Conservation (phyloP, 2,329 filamentous ascomycete species). For the Exophiala sp. region DNA sequence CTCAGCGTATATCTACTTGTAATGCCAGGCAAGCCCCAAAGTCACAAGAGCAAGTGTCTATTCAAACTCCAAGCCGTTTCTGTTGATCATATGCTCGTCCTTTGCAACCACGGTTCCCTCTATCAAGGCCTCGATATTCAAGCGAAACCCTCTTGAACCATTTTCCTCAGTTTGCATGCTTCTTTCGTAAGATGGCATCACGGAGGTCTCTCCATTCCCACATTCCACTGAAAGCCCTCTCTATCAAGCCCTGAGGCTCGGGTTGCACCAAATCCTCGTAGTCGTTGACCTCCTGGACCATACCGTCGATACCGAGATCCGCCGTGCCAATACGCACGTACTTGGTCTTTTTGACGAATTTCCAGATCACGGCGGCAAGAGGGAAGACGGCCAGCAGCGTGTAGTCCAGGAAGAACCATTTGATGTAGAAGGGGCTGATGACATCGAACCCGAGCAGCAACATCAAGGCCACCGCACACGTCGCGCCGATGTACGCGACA, state of each 20-base stretch:
- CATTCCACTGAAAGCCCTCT: neutral
- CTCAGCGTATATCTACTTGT: no score
- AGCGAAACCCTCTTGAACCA: no score
- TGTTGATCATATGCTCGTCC: no score
- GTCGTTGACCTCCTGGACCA: constrained; percentile 31
- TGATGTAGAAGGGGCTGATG: constrained; percentile 61
- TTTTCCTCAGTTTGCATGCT: neutral
- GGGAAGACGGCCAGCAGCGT: constrained; percentile 63
- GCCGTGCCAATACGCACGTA: constrained; percentile 53
- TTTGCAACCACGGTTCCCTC: no score
- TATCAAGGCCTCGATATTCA: no score
- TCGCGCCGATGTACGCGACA: neutral
- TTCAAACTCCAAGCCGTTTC: no score
- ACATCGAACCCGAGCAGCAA: constrained; percentile 62
- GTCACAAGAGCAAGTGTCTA: no score
- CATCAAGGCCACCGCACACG: constrained; percentile 3
- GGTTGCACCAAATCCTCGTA: constrained; percentile 25
- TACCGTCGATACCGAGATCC: constrained; percentile 45
- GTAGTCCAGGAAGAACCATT: constrained; percentile 69
- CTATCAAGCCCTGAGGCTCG: neutral
- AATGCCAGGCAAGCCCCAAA: no score
- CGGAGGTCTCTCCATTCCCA: neutral
- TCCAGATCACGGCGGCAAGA: constrained; percentile 64
- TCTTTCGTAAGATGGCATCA: neutral
- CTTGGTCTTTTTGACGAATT: constrained; percentile 60